phyloP scores from a whole-genome alignment of 129 eudicot genomes.

The Tagetes patula region DNA sequence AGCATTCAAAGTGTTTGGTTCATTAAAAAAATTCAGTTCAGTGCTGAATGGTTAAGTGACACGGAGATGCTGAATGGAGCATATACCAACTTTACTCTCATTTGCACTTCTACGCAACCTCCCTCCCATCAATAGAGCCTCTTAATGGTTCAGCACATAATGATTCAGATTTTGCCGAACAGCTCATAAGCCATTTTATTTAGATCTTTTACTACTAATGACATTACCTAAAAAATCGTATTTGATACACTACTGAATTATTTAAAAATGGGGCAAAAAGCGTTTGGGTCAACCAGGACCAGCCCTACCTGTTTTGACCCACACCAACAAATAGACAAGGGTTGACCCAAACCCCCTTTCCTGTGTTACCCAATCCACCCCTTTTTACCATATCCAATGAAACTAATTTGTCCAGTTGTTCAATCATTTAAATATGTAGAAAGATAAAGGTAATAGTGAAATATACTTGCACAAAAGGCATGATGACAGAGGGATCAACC shows the following conservation, averaged over 20 bases:
- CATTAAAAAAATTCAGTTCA: no score
- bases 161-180: background rate
- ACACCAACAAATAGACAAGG: background rate
- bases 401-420: background rate
- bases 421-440: slow-evolving; percentile 12
- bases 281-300: background rate
- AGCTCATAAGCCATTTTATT: background rate
- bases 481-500: slow-evolving; percentile 65
- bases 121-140: no score
- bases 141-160: no score
- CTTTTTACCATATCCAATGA: background rate
- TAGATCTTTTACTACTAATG: background rate
- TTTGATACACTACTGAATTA: background rate
- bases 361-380: slow-evolving; percentile 4
- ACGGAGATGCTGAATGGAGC: no score
- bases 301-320: background rate
- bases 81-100: no score
- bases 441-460: slow-evolving; percentile 4
- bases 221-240: background rate
- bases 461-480: slow-evolving; percentile 79
- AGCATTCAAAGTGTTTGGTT: no score
- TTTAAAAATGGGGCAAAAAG: background rate
- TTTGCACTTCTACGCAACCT: no score
- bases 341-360: background rate
- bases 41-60: no score